Percentiles rank a stretch among this genome's conserved stretches.
Evolutionary conservation across 345 rosid species (phyloP).

Genomic region (Populus deltoides): DNA sequence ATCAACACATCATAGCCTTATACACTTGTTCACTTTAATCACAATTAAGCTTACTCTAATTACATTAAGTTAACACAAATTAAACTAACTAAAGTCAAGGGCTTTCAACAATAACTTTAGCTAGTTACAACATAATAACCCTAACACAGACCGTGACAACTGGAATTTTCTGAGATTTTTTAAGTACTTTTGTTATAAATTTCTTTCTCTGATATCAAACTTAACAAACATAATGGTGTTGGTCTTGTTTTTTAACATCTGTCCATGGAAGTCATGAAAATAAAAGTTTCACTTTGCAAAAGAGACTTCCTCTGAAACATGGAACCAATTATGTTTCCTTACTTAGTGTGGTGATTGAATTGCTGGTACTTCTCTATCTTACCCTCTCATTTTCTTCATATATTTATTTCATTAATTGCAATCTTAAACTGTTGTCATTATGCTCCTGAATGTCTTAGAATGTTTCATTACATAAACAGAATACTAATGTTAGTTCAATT

Average conservation of each 20-base stretch:
- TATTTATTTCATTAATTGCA: neutral
- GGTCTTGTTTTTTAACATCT: constrained; percentile 38
- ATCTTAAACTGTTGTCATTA: neutral
- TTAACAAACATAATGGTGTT: neutral
- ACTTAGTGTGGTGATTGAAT: constrained; percentile 63
- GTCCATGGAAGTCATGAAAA: constrained; percentile 43
- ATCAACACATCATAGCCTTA: too few species aligned
- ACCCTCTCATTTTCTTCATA: neutral
- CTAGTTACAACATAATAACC: too few species aligned
- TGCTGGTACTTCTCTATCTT: constrained; percentile 44
- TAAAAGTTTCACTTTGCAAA: constrained; percentile 32
- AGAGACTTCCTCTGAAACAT: constrained; percentile 32
- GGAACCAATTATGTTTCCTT: constrained; percentile 58
- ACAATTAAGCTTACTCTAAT: too few species aligned
- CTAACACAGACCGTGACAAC: neutral
- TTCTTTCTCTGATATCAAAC: neutral
- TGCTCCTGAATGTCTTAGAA: neutral
- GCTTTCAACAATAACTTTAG: too few species aligned
- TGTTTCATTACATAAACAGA: neutral
- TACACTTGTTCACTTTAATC: too few species aligned
- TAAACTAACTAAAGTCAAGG: too few species aligned
- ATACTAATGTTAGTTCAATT: neutral
- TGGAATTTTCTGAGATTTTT: neutral
- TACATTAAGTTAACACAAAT: too few species aligned
- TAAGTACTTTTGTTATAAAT: neutral